Percentiles rank a stretch among this genome's conserved stretches.
These are phyloP conservation scores for Phytopythium kandeliae DNA, from an alignment of 352 stramenopile species.

Conservation along the genomic window DNA sequence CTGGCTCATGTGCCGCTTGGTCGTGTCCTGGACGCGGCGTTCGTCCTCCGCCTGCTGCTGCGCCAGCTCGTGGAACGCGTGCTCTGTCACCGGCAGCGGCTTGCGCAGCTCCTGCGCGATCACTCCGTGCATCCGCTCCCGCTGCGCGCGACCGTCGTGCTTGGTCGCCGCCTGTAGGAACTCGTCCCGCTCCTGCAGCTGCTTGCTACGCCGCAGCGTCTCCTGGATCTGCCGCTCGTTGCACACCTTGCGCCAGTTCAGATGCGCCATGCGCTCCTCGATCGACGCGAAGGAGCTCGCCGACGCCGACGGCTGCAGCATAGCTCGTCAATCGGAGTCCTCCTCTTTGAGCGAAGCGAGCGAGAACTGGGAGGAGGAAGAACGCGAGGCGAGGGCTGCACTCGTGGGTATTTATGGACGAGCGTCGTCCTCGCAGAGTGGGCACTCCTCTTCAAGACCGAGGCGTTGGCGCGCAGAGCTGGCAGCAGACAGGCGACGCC, in stretches of 20 bases:
- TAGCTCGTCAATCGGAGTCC: no score
- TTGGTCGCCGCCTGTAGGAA: slow-evolving; percentile 42
- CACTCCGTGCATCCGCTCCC: slow-evolving; percentile 44
- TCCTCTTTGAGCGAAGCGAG: no score
- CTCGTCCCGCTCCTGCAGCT: slow-evolving; percentile 56
- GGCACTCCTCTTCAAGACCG: no score
- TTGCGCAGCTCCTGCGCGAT: slow-evolving; percentile 50
- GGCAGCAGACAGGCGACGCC: no score
- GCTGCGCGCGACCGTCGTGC: slow-evolving; percentile 26
- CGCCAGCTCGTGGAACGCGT: slow-evolving; percentile 25
- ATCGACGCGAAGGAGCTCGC: slow-evolving; percentile 40
- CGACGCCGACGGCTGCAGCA: slow-evolving; percentile 16
- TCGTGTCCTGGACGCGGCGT: slow-evolving; percentile 16
- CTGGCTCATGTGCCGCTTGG: slow-evolving; percentile 36
- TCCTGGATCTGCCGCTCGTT: slow-evolving; percentile 68
- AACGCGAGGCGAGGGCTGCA: no score
- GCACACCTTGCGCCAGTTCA: slow-evolving; percentile 70
- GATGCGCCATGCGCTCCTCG: slow-evolving; percentile 57
- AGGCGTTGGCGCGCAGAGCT: no score
- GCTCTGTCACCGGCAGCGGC: slow-evolving; percentile 40
- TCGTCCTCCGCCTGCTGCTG: slow-evolving; percentile 24
- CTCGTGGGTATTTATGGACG: no score
- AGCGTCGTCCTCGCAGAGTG: no score
- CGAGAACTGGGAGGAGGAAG: no score
- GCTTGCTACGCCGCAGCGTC: slow-evolving; percentile 47